phyloP scores from a whole-genome alignment of 371 early-diverging fungal genomes.

The Mortierella sp. region DNA sequence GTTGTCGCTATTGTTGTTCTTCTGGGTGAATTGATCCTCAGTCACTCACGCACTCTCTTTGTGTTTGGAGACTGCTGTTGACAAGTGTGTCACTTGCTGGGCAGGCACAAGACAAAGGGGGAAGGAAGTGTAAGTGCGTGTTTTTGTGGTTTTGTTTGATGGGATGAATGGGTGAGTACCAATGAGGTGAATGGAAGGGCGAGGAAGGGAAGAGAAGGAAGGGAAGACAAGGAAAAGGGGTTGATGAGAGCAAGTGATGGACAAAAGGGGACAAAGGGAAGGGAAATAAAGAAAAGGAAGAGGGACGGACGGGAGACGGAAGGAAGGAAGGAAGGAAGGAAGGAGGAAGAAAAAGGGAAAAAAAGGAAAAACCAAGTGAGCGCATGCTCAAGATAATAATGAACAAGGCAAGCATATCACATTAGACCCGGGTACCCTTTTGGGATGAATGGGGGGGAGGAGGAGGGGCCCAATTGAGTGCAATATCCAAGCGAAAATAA shows the following conservation, averaged over 20 bases:
- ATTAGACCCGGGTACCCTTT: not conserved
- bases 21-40: not conserved
- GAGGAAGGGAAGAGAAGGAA: not conserved
- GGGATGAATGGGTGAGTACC: not conserved
- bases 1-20: constrained; percentile 2
- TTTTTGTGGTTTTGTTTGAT: not conserved
- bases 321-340: not conserved
- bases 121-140: not conserved
- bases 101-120: not conserved
- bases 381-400: not conserved
- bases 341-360: not conserved
- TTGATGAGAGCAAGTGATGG: not conserved
- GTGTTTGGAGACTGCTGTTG: not conserved
- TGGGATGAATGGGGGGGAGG: not conserved
- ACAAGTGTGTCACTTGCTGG: too few relatives aligned
- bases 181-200: not conserved
- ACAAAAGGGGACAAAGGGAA: not conserved
- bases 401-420: not conserved
- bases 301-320: not conserved
- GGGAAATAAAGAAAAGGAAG: not conserved
- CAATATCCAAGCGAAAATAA: not conserved
- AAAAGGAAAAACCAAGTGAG: not conserved
- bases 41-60: not conserved
- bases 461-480: not conserved
- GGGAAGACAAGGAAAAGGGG: not conserved